A percentile compares a stretch with the other conserved stretches of the same genome.
Conservation (phyloP, 441 rosid genomes). For the Populus hybrid region DNA sequence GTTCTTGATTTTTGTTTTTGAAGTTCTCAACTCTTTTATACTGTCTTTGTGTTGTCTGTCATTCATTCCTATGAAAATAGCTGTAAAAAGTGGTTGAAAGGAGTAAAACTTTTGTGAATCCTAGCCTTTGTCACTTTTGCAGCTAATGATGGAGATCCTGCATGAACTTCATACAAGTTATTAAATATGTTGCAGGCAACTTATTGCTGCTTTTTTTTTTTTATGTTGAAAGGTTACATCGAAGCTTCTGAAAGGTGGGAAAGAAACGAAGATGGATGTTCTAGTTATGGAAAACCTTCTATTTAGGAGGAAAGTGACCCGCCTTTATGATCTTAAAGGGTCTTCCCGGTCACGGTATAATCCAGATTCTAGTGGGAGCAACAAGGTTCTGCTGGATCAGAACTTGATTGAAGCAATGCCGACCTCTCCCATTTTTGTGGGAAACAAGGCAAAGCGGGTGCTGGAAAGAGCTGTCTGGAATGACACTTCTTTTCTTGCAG, state of each 20-base stretch:
- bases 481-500: constrained; percentile 94
- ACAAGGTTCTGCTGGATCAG: constrained; percentile 94
- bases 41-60: neutral
- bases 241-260: constrained; percentile 79
- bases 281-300: constrained; percentile 97
- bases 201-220: constrained; percentile 8
- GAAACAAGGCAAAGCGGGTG: constrained; percentile 88
- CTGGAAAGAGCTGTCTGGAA: constrained; percentile 99
- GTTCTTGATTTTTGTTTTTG: neutral
- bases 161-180: constrained; percentile 1
- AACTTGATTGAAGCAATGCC: constrained; percentile 98
- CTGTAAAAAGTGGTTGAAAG: neutral
- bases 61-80: neutral
- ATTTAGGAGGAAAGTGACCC: constrained; percentile 64
- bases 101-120: neutral
- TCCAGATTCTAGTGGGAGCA: constrained; percentile 83
- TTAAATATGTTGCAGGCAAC: constrained; percentile 13
- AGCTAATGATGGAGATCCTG: neutral
- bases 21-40: neutral
- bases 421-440: constrained; percentile 92
- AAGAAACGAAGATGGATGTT: constrained; percentile 85
- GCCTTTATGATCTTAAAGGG: constrained; percentile 95
- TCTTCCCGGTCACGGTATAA: constrained; percentile 92
- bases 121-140: neutral
- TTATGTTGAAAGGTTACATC: constrained; percentile 50